Conservation (phyloP, 83 land plant species). For the Thuja plicata region DNA sequence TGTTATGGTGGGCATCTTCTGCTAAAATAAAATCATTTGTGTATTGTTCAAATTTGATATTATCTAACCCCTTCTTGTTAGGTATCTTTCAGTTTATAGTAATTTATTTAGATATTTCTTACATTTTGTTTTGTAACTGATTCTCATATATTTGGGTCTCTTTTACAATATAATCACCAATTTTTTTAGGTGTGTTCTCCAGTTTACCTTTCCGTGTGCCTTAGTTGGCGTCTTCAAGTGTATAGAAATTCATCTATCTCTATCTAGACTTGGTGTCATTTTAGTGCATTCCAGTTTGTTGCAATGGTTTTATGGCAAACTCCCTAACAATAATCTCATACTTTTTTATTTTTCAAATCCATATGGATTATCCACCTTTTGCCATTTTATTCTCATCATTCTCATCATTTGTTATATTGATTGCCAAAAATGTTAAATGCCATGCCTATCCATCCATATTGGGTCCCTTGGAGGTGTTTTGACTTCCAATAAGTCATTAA, state of each 20-base stretch:
- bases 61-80: neutral
- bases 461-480: slow-evolving; percentile 25
- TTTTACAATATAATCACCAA: neutral
- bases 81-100: neutral
- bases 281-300: neutral
- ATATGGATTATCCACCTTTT: neutral
- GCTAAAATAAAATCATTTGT: neutral
- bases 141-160: neutral
- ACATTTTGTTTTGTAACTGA: neutral
- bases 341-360: neutral
- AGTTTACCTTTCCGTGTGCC: neutral
- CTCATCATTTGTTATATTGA: neutral
- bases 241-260: neutral
- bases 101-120: neutral
- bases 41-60: neutral
- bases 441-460: slow-evolving; percentile 50
- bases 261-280: neutral
- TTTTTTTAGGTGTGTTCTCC: too few relatives aligned
- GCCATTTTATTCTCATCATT: neutral
- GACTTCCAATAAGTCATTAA: neutral
- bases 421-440: slow-evolving; percentile 35
- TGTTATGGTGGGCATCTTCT: neutral
- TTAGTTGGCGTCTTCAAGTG: neutral
- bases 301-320: neutral
- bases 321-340: neutral